These are phyloP conservation scores for Lactifluus volemus DNA, from an alignment of 768 basidiomycete genomes.

Conservation along the genomic window DNA sequence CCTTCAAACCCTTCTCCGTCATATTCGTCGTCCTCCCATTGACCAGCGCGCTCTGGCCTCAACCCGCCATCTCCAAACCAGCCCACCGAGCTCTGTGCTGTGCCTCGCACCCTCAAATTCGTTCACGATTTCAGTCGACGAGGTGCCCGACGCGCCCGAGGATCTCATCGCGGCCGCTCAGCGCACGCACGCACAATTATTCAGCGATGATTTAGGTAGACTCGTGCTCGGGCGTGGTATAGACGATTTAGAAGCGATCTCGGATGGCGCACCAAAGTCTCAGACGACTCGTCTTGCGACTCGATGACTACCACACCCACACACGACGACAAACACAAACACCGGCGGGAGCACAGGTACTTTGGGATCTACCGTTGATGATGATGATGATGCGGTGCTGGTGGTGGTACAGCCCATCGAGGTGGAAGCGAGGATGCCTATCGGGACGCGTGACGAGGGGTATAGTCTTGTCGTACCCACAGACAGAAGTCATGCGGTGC, in stretches of 20 bases:
- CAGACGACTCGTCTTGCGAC: conserved; percentile 35
- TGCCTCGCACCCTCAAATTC: conserved; percentile 31
- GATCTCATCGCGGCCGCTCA: conserved; percentile 53
- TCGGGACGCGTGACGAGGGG: conserved; percentile 35
- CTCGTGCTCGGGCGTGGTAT: conserved; percentile 53
- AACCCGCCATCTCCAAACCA: conserved; percentile 26
- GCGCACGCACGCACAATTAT: conserved; percentile 32
- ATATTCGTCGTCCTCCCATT: conserved; percentile 20
- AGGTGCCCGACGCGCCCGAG: conserved; percentile 36
- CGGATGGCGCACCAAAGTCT: conserved; percentile 32
- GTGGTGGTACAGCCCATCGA: conserved; percentile 24
- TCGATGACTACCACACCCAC: too few species aligned
- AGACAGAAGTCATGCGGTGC: conserved; percentile 28
- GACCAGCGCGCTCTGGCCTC: conserved; percentile 30
- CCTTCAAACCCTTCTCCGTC: conserved; percentile 4
- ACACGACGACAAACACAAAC: background rate
- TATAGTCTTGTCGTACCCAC: conserved; percentile 35
- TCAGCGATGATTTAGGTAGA: conserved; percentile 47
- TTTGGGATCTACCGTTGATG: too few species aligned
- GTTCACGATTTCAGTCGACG: conserved; percentile 41
- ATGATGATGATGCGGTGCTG: too few species aligned
- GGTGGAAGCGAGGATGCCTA: conserved; percentile 27
- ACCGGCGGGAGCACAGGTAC: background rate
- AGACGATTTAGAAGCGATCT: conserved; percentile 33
- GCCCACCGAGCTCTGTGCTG: conserved; percentile 22